Percentiles rank a stretch among this genome's conserved stretches.
Conservation (phyloP, 225 moss, liverwort and hornwort genomes). For the Marchantia polymorpha region DNA sequence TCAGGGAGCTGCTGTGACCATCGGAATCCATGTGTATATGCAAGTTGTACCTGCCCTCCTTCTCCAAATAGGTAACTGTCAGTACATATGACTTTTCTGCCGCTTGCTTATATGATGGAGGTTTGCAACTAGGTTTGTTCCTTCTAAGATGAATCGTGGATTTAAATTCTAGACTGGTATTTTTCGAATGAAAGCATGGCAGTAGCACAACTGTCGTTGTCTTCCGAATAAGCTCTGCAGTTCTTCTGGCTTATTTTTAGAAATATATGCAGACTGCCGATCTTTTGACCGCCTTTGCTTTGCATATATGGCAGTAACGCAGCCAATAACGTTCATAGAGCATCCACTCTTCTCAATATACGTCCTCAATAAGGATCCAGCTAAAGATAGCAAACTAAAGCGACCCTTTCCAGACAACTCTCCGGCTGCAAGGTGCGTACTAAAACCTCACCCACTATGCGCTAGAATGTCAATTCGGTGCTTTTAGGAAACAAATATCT, state of each 20-base stretch:
- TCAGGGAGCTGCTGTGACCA: conserved; percentile 70
- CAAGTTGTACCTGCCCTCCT: conserved; percentile 78
- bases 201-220: too few species aligned
- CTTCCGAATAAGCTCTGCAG: too few species aligned
- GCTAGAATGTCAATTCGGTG: neutral
- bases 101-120: neutral
- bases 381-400: conserved; percentile 51
- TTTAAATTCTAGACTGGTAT: too few species aligned
- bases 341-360: conserved; percentile 70
- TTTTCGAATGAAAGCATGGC: too few species aligned
- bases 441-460: neutral
- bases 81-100: neutral
- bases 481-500: too few species aligned
- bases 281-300: neutral
- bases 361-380: conserved; percentile 61
- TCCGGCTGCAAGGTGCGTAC: conserved; percentile 56
- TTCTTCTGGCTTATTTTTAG: neutral
- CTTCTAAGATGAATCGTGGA: too few species aligned
- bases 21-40: conserved; percentile 78
- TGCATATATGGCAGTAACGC: conserved; percentile 49
- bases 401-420: conserved; percentile 70
- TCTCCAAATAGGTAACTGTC: conserved; percentile 59
- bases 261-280: too few species aligned
- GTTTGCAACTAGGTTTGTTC: neutral
- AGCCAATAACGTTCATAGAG: conserved; percentile 68